Base-by-base conservation (phyloP, 2,329 filamentous ascomycete species). In the Cladosporium sp. region DNA sequence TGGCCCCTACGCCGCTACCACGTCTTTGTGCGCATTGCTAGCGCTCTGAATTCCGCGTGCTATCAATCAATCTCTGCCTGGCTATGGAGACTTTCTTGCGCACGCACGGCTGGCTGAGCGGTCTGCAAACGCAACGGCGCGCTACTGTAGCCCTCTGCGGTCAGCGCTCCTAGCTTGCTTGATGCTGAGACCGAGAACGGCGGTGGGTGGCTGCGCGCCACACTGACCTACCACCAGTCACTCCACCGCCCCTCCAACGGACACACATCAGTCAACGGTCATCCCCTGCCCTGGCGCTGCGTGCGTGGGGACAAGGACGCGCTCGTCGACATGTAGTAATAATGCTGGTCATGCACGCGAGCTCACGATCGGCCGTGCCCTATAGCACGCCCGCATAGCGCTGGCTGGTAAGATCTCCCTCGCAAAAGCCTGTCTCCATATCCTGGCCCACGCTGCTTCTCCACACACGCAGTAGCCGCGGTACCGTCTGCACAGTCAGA, bases 111-210 rank as follows among this genome's bases (percentile, higher is more conserved):
- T 28, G 19, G 11, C 13, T 18, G 33, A 22, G 48, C 48, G 48
- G 48, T 50, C 48, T 34, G 40, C 28, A 32, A 41, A 19, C 8
- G 22, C 10, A 49, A 32, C 35, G 35, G 19, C 13, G 19, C 46
- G 31, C 37, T 37, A 16, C 35, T 9, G 35, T 38, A 22, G 28
- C 34, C 13, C 16, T 43, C 22, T 31, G 10, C 13, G 16, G 13
- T 9, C 19, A 18, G 32, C 14, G 13, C n/a, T n/a, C 8, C 16
- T 43, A 50, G 46, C 37, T 19, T 41, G 46, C 46, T 33, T 42
- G 14, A 43, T 11, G 42, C 37, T 49, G 46, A 49, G 46, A 49
- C 38, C 37, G 46, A 41, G 40, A 10, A 35, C 34, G 35, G 35
- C 32, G 45, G 35, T 40, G 22, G 28, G 43, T 32, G 14, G 28